phyloP scores from a whole-genome alignment of 2,329 filamentous ascomycete genomes.

The Paecilomyces dactylethromorphus region DNA sequence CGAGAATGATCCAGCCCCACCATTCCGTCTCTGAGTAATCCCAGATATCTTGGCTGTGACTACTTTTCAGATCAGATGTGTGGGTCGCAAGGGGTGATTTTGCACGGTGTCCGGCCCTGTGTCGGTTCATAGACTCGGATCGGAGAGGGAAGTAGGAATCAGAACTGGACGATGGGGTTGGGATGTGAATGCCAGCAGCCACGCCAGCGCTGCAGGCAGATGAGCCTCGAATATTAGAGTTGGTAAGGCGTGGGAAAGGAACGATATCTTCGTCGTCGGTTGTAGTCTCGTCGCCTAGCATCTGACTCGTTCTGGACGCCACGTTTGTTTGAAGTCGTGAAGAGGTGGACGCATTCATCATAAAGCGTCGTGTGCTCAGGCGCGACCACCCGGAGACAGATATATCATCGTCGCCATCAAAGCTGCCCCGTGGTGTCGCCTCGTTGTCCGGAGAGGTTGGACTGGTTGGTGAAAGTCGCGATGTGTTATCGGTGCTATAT shows the following conservation, averaged over 20 bases:
- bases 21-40: slow-evolving; percentile 93
- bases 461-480: slow-evolving; percentile 7
- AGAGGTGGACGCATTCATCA: slow-evolving; percentile 15
- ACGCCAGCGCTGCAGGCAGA: slow-evolving; percentile 8
- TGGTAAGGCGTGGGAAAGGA: slow-evolving; percentile 52
- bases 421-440: slow-evolving; percentile 7
- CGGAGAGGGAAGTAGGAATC: slow-evolving; percentile 56
- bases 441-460: slow-evolving; percentile 7
- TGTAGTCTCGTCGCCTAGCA: slow-evolving; percentile 60
- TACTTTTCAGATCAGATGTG: slow-evolving; percentile 20
- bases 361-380: slow-evolving; percentile 2
- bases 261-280: slow-evolving; percentile 79
- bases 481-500: slow-evolving; percentile 3
- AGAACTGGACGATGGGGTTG: slow-evolving; percentile 49
- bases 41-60: slow-evolving; percentile 50
- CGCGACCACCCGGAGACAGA: not conserved
- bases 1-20: slow-evolving; percentile 94
- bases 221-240: slow-evolving; percentile 13
- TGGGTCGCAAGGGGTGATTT: slow-evolving; percentile 34
- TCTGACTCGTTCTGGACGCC: slow-evolving; percentile 43
- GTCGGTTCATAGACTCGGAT: slow-evolving; percentile 26
- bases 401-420: slow-evolving; percentile 8
- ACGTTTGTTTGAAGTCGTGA: slow-evolving; percentile 30
- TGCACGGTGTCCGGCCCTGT: slow-evolving; percentile 20
- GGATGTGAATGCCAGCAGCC: slow-evolving; percentile 18